phyloP scores from a whole-genome alignment of 2,329 filamentous ascomycete genomes.

The Pseudocercospora fijiensis region DNA sequence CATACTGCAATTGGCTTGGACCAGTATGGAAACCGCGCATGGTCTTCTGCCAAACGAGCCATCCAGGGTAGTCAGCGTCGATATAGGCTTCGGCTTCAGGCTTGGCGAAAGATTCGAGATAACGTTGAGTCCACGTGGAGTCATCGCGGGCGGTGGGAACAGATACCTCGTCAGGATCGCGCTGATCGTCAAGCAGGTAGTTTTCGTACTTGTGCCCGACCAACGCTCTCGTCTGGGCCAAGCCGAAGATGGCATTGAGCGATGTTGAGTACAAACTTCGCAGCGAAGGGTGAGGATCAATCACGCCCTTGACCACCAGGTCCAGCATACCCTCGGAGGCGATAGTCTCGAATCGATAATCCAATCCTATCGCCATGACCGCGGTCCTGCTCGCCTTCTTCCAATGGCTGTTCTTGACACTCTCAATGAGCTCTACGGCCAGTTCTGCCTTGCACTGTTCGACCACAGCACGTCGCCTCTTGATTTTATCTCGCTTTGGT shows the following conservation, averaged over 20 bases:
- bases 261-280: slow-evolving; percentile 78
- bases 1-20: slow-evolving; percentile 70
- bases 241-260: slow-evolving; percentile 73
- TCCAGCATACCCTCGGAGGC: slow-evolving; percentile 80
- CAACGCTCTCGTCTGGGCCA: slow-evolving; percentile 80
- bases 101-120: slow-evolving; percentile 73
- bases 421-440: slow-evolving; percentile 75
- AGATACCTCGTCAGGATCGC: slow-evolving; percentile 71
- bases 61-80: slow-evolving; percentile 88
- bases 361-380: slow-evolving; percentile 86
- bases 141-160: slow-evolving; percentile 73
- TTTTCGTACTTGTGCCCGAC: slow-evolving; percentile 86
- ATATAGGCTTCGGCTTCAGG: slow-evolving; percentile 83
- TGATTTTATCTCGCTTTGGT: slow-evolving; percentile 70
- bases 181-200: slow-evolving; percentile 77
- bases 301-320: slow-evolving; percentile 76
- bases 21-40: slow-evolving; percentile 78
- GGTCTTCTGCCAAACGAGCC: slow-evolving; percentile 90
- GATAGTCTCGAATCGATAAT: slow-evolving; percentile 85
- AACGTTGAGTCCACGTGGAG: slow-evolving; percentile 73
- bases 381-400: slow-evolving; percentile 89
- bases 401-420: slow-evolving; percentile 84
- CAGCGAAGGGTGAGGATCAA: slow-evolving; percentile 85
- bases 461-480: slow-evolving; percentile 71
- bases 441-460: slow-evolving; percentile 80